Percentiles rank a stretch among this genome's conserved stretches.
phyloP scores from a whole-genome alignment of 495 filamentous ascomycete genomes.

The Neurospora pannonica region DNA sequence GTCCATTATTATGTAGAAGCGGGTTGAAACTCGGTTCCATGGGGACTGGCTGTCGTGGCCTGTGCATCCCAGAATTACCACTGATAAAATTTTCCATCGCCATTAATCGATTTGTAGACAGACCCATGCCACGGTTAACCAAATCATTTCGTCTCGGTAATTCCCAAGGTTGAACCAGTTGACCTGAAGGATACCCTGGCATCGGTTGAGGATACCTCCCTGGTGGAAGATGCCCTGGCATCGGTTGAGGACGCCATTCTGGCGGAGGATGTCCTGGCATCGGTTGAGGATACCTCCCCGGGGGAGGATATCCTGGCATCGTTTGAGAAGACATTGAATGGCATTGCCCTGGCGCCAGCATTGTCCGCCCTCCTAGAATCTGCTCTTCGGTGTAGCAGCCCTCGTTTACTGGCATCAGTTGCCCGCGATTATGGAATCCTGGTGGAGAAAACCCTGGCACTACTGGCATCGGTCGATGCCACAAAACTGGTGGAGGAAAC shows the following conservation, averaged over 20 bases:
- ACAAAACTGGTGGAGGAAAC: neutral
- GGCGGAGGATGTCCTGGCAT: neutral
- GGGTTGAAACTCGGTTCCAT: neutral
- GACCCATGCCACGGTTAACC: neutral
- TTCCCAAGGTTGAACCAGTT: neutral
- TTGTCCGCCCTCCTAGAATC: neutral
- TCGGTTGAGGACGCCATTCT: neutral
- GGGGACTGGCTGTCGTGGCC: neutral
- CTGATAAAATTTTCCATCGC: neutral
- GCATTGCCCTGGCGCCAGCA: neutral
- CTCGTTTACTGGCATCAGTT: neutral
- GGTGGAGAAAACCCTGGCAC: neutral
- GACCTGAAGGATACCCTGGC: neutral
- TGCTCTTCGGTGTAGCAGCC: neutral
- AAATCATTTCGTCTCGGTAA: neutral
- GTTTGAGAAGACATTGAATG: neutral
- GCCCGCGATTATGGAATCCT: neutral
- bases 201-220: neutral
- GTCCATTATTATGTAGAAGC: neutral
- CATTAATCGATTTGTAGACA: neutral
- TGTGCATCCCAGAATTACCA: neutral
- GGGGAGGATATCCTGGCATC: neutral
- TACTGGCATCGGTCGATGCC: neutral
- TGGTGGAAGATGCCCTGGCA: neutral
- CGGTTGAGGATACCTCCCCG: neutral